Percentiles rank a stretch among this genome's conserved stretches.
phyloP scores from a whole-genome alignment of 345 rosid species.

The Melaleuca quinquenervia region DNA sequence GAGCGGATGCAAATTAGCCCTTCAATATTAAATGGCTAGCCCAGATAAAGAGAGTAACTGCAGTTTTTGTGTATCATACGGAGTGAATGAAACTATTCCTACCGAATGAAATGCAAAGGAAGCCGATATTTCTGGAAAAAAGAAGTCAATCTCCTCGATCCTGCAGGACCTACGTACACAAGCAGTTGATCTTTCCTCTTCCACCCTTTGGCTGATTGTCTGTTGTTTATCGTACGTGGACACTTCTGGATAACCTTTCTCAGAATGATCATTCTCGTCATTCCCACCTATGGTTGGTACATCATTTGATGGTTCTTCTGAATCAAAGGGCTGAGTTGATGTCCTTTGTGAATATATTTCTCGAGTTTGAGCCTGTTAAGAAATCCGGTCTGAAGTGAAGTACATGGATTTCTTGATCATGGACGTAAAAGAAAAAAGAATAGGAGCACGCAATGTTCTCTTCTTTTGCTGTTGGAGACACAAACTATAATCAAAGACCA shows the following conservation, averaged over 20 bases:
- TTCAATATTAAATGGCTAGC: neutral
- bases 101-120: neutral
- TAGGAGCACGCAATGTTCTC: no score
- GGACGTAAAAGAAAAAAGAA: no score
- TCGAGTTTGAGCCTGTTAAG: no score
- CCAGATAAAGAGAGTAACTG: neutral
- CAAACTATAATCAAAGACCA: no score
- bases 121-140: neutral
- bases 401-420: no score
- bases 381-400: no score
- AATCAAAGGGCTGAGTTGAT: neutral
- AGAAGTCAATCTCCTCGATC: neutral
- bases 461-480: no score
- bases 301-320: neutral
- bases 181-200: neutral
- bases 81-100: neutral
- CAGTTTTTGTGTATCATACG: neutral
- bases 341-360: neutral
- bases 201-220: neutral
- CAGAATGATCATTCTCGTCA: neutral
- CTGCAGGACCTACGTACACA: neutral
- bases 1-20: neutral
- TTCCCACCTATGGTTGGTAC: neutral
- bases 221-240: neutral
- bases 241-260: neutral